Percentiles rank a stretch among this genome's conserved stretches.
These are phyloP conservation scores for Ilyonectria destructans DNA, from an alignment of 2,329 filamentous ascomycete genomes.

Conservation along the genomic window DNA sequence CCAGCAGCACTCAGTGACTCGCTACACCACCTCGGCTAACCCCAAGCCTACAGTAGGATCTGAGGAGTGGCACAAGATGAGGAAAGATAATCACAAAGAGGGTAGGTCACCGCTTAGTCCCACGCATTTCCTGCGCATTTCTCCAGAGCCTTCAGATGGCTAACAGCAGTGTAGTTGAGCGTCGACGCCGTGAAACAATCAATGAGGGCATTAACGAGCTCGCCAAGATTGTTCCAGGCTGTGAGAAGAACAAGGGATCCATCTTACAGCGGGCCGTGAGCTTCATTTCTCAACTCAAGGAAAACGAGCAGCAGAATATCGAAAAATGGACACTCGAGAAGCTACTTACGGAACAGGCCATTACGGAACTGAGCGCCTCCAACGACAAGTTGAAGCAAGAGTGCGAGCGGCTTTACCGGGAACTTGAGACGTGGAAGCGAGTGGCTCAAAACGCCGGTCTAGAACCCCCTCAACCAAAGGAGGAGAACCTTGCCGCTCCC, in stretches of 20 bases:
- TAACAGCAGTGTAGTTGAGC: slow-evolving; percentile 79
- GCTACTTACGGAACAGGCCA: slow-evolving; percentile 89
- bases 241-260: slow-evolving; percentile 99
- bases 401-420: slow-evolving; percentile 83
- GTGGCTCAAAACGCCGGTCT: slow-evolving; percentile 75
- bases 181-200: slow-evolving; percentile 95
- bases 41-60: slow-evolving; percentile 93
- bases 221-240: slow-evolving; percentile 96
- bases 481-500: slow-evolving; percentile 50
- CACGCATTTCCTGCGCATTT: neutral
- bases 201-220: slow-evolving; percentile 99
- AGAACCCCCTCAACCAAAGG: slow-evolving; percentile 59
- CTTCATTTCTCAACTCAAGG: slow-evolving; percentile 95
- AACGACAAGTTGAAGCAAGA: slow-evolving; percentile 91
- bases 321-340: slow-evolving; percentile 96
- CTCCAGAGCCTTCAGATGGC: slow-evolving; percentile 1
- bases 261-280: slow-evolving; percentile 94
- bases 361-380: slow-evolving; percentile 87
- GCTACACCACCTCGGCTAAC: slow-evolving; percentile 58
- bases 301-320: slow-evolving; percentile 94
- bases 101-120: slow-evolving; percentile 70
- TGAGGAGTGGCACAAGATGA: slow-evolving; percentile 97
- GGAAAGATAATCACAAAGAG: slow-evolving; percentile 99
- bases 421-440: slow-evolving; percentile 86
- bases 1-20: slow-evolving; percentile 50